Evolutionary conservation across 2,329 filamentous ascomycete species (phyloP), one percentile per base, ranked within the genome.

Genomic region (Alternaria arbusti): DNA sequence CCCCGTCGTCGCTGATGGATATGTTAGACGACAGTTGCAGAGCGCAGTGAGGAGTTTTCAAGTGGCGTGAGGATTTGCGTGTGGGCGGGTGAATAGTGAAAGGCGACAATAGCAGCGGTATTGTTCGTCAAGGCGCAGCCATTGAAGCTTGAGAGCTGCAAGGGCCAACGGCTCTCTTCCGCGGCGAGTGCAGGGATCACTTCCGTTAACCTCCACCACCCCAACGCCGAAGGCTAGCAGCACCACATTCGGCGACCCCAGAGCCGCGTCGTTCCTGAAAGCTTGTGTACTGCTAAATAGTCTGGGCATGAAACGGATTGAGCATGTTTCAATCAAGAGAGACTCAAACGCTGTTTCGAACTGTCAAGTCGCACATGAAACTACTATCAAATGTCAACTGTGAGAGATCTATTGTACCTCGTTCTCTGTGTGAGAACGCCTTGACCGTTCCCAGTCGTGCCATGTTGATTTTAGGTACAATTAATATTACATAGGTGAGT

Each of bases 401-500:
- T 54, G 28, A 32, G n/a, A 44, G 30, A 51, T 57, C 17, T 47
- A 50, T 55, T 63, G 32, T 51, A 47, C 23, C 40, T 22, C 26
- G 40, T 40, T 25, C 49, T 26, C 40, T 59, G 58, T 61, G 63
- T 58, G 46, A 59, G 49, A 70, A 71, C 64, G 65, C 66, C 30
- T 28, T 50, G 66, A 46, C 55, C 61, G 55, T 61, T 68, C 68
- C 52, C 58, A 50, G 26, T 56, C 45, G 22, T 56, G 32, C 13
- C 9, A 13, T 36, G 12, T 40, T 20, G 26, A n/a, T 22, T 26
- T 46, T 22, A 47, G 17, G 30, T 68, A 71, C 63, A 70, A 70
- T 65, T 74, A 74, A 62, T 66, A 72, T 74, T 75, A 76, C 73
- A 75, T 60, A 56, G 50, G 58, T 57, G n/a, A 50, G 32, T 40